Conservation (phyloP, 2,329 filamentous ascomycete species). For the Lecanicillium sp. region DNA sequence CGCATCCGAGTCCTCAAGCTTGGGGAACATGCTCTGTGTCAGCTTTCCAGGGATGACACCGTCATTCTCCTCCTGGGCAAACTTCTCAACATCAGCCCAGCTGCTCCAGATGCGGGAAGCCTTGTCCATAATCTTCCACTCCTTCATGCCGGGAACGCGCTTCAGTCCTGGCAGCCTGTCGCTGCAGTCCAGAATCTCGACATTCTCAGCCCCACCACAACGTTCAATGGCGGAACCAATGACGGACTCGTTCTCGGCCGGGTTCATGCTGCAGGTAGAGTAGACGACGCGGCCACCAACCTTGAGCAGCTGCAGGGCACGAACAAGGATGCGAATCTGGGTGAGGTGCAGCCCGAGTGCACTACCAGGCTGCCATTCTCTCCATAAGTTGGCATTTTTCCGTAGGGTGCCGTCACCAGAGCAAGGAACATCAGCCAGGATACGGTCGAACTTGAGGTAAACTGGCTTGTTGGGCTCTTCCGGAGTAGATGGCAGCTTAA, state of each 20-base stretch:
- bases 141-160: slow-evolving; percentile 65
- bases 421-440: slow-evolving; percentile 93
- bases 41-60: slow-evolving; percentile 57
- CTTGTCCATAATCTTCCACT: slow-evolving; percentile 91
- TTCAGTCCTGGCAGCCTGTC: slow-evolving; percentile 69
- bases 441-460: slow-evolving; percentile 95
- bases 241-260: slow-evolving; percentile 92
- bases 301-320: slow-evolving; percentile 92
- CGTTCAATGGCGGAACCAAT: slow-evolving; percentile 80
- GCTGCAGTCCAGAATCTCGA: slow-evolving; percentile 78
- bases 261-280: slow-evolving; percentile 98
- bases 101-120: slow-evolving; percentile 67
- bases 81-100: slow-evolving; percentile 73
- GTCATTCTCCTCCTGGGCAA: slow-evolving; percentile 49
- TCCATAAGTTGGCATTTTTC: slow-evolving; percentile 93
- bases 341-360: slow-evolving; percentile 80
- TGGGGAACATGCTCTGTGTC: slow-evolving; percentile 76
- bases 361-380: slow-evolving; percentile 84
- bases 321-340: slow-evolving; percentile 82
- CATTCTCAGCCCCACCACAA: slow-evolving; percentile 74
- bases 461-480: slow-evolving; percentile 45
- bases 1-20: slow-evolving; percentile 41
- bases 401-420: slow-evolving; percentile 89
- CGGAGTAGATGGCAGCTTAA: slow-evolving; percentile 65
- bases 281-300: slow-evolving; percentile 91